These are phyloP conservation scores for Paecilomyces sp. DNA, from an alignment of 2,329 filamentous ascomycete species.

Conservation along the genomic window DNA sequence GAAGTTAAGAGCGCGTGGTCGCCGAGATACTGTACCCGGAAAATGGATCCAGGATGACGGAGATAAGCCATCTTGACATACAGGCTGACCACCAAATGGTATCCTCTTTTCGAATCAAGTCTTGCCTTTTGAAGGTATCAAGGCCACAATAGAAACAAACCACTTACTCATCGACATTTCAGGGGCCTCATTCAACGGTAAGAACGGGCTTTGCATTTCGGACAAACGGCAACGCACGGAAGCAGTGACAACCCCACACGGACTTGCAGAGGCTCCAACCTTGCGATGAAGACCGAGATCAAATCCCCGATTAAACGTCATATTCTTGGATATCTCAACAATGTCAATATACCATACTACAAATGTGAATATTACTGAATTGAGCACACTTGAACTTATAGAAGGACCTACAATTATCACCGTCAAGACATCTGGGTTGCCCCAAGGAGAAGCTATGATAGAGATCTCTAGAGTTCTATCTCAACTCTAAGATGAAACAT, in stretches of 20 bases:
- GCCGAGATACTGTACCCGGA: no score
- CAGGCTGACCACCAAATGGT: not conserved
- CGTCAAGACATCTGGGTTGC: not conserved
- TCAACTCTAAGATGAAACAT: not conserved
- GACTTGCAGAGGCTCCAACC: not conserved
- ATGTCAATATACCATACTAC: not conserved
- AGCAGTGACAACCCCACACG: not conserved
- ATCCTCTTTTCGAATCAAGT: not conserved
- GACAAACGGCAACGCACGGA: not conserved
- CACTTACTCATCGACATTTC: not conserved
- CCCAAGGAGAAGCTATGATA: not conserved
- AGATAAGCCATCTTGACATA: not conserved
- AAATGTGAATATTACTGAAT: not conserved
- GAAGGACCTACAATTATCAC: not conserved
- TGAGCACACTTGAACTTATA: not conserved
- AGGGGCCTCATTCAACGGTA: no score
- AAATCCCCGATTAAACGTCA: not conserved
- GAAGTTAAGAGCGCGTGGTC: no score
- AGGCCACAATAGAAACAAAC: not conserved
- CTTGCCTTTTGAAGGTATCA: not conserved
- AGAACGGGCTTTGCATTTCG: no score
- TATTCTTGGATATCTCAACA: not conserved
- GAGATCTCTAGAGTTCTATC: not conserved
- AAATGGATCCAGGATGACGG: not conserved
- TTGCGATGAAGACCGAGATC: not conserved